These are phyloP conservation scores for Neurospora tetrasperma DNA, from an alignment of 495 filamentous ascomycete genomes.

Conservation along the genomic window DNA sequence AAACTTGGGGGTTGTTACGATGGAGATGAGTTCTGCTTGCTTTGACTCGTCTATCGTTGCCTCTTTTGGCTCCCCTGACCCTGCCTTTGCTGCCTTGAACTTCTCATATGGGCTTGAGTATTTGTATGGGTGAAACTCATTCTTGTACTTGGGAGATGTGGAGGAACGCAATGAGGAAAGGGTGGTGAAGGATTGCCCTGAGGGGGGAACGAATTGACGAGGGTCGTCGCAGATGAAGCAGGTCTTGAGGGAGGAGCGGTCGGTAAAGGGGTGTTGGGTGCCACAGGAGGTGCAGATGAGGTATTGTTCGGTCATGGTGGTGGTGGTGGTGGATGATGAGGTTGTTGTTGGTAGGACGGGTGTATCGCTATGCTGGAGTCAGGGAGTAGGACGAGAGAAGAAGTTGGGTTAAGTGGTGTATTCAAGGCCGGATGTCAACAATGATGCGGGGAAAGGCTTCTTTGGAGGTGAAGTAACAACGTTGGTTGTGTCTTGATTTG, in stretches of 20 bases:
- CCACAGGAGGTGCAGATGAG: conserved; percentile 57
- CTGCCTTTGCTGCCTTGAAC: background rate
- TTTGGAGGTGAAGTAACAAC: background rate
- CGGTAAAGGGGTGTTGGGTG: conserved; percentile 51
- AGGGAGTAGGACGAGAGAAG: background rate
- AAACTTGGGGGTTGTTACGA: conserved; percentile 51
- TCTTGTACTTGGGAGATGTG: conserved; percentile 17
- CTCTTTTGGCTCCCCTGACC: background rate
- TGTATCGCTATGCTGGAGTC: background rate
- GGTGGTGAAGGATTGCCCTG: conserved; percentile 52
- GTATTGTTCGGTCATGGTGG: background rate
- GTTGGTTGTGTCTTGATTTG: background rate
- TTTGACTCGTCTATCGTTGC: background rate
- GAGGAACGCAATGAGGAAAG: conserved; percentile 27
- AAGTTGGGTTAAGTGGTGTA: background rate
- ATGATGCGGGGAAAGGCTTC: background rate
- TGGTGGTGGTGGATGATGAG: background rate
- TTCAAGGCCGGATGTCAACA: background rate
- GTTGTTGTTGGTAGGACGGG: background rate
- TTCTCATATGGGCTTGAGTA: conserved; percentile 17
- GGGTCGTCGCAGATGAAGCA: conserved; percentile 74
- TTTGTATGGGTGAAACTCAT: conserved; percentile 28
- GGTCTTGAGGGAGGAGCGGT: conserved; percentile 30
- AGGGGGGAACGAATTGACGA: conserved; percentile 55
- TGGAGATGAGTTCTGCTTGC: conserved; percentile 30